Evolutionary conservation across 177 flowering plant species (phyloP), one percentile per base, ranked within the genome.

Genomic region (Vitis hybrid): DNA sequence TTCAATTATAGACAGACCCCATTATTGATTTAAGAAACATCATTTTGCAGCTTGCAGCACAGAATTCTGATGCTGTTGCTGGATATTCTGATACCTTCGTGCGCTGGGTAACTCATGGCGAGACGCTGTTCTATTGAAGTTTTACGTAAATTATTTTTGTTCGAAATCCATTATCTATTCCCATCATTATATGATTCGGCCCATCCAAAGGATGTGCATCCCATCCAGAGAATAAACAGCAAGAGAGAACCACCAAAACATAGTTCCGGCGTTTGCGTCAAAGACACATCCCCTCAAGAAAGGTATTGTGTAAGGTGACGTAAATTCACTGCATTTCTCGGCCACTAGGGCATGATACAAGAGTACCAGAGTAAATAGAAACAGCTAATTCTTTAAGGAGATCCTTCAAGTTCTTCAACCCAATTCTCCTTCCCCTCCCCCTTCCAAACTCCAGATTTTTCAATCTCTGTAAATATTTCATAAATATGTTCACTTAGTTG

Each of bases 121-220:
- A 79, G 62, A 57, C 64, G 66, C 57, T 83, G 47, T 82, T 74
- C 73, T 68, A 57, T 47, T 79, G 73, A 79, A 70, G 68, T 28
- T 22, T 47, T 51, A 18, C 9, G 17, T 51, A 38, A 62, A 18
- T 49, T 31, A 20, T 71, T 59, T 64, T 49, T 33, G 53, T 53
- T 62, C 54, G 28, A 44, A 64, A 59, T 60, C 69, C 51, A 47
- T 66, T 66, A 38, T 75, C 63, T 68, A 52, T 60, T 31, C 7
- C 8, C 22, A 66, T 38, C 67, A 19, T 60, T 66, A 7, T 60
- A 74, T 69, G 59, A 72, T 62, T 56, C 67, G 68, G 65, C 71
- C 76, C 82, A 56, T 82, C 84, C 81, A 54, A 85, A 86, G 89
- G 87, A 81, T 82, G 85, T 69, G 76, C 76, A 57, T 70, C 71